Evolutionary conservation across 768 basidiomycete genomes (phyloP).

Genomic region (Suillus variegatus): DNA sequence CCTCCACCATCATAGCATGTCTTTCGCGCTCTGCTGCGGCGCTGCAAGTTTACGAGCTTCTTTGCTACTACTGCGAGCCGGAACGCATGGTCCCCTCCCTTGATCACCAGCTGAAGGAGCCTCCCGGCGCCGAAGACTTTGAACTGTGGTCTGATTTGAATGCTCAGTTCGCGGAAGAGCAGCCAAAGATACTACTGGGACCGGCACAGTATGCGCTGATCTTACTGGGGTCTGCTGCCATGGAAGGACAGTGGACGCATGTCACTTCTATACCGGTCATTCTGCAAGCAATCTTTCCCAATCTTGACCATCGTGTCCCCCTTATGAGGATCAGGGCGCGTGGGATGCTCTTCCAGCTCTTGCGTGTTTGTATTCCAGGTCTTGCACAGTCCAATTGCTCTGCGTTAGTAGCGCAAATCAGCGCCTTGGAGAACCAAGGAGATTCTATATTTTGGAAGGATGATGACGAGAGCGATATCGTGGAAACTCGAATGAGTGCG

Average conservation of each 20-base stretch:
- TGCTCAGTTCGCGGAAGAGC: conserved; percentile 65
- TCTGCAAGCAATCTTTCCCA: conserved; percentile 78
- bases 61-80: conserved; percentile 86
- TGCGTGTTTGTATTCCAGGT: conserved; percentile 80
- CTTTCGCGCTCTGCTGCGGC: conserved; percentile 78
- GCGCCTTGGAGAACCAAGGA: conserved; percentile 58
- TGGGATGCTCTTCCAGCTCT: conserved; percentile 80
- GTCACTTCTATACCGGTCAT: conserved; percentile 69
- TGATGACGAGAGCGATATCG: conserved; percentile 56
- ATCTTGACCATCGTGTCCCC: conserved; percentile 74
- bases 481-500: conserved; percentile 66
- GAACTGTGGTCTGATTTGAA: conserved; percentile 82
- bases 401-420: conserved; percentile 52
- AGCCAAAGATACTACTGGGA: conserved; percentile 69
- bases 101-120: conserved; percentile 65
- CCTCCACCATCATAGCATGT: conserved; percentile 80
- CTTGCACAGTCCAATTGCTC: conserved; percentile 74
- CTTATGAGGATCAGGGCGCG: conserved; percentile 73
- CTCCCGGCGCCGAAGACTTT: conserved; percentile 63
- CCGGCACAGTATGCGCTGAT: conserved; percentile 89
- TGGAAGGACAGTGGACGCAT: conserved; percentile 78
- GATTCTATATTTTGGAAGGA: conserved; percentile 70
- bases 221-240: conserved; percentile 74
- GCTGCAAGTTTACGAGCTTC: conserved; percentile 72
- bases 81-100: conserved; percentile 78